These are phyloP conservation scores for Tetracladium marchalianum DNA, from an alignment of 495 filamentous ascomycete species.

Conservation along the genomic window DNA sequence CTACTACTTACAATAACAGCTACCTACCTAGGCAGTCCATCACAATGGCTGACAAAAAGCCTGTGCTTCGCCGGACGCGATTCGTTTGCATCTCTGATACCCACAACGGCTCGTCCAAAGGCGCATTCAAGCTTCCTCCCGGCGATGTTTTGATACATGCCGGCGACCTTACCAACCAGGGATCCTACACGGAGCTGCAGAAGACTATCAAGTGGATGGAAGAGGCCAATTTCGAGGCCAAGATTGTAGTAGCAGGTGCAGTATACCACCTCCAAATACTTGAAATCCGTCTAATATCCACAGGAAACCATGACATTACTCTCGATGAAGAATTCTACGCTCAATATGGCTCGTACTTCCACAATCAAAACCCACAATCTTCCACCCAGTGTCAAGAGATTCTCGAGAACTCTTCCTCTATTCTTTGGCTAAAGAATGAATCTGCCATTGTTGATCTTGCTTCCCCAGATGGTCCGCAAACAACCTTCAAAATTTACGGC, in stretches of 20 bases:
- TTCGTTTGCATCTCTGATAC: constrained; percentile 89
- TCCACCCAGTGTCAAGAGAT: constrained; percentile 44
- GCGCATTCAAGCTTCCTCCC: constrained; percentile 50
- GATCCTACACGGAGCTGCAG: constrained; percentile 61
- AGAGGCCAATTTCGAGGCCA: constrained; percentile 64
- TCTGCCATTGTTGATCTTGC: constrained; percentile 46
- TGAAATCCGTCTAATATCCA: not conserved
- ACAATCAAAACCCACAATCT: constrained; percentile 48
- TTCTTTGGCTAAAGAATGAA: constrained; percentile 58
- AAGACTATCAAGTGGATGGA: constrained; percentile 70
- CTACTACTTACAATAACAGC: too few relatives aligned
- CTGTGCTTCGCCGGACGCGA: constrained; percentile 14
- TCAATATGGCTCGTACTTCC: constrained; percentile 45
- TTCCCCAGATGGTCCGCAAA: constrained; percentile 48
- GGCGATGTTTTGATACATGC: constrained; percentile 89
- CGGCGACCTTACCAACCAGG: constrained; percentile 78
- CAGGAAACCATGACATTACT: constrained; percentile 75
- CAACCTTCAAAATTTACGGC: constrained; percentile 64
- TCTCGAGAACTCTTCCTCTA: constrained; percentile 40
- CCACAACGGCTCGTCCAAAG: constrained; percentile 51
- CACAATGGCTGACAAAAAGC: constrained; percentile 4
- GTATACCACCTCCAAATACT: not conserved
- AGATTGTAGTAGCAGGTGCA: constrained; percentile 77
- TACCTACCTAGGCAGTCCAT: not conserved
- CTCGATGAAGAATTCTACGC: constrained; percentile 55